Evolutionary conservation across 1,284 basidiomycete genomes (phyloP), one percentile per base, ranked within the genome.

Genomic region (Athelia psychrophila): DNA sequence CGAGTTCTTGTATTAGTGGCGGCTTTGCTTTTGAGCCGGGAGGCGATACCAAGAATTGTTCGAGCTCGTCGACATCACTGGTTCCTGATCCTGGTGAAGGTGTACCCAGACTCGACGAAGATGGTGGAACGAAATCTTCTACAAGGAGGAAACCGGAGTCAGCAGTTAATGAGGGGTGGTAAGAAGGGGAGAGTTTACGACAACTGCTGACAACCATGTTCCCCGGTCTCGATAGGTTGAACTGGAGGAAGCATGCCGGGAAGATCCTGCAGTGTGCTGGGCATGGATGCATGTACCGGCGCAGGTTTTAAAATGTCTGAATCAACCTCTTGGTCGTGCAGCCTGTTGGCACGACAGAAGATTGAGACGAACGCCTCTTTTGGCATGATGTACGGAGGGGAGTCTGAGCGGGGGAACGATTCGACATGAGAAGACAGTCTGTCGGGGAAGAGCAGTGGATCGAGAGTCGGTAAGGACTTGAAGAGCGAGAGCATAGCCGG

Each of bases 131-230:
- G 22, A 65, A 70, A 53, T 61, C 64, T 51, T 58, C 51, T 60
- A 48, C 47, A 20, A 13, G 23, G 61, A 47, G 1, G 59, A 55
- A 16, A 53, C 65, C n/a, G n/a, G n/a, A 62, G 44, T 44, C 46
- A 52, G 13, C 27, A 51, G 22, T 50, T 20, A 36, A 49, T 47
- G 36, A 5, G 16, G n/a, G n/a, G n/a, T n/a, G 8, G 44, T 24
- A n/a, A 40, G 36, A 36, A 23, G 47, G 6, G 27, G 22, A 49
- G 33, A 35, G 19, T 49, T 38, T 59, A 86, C 84, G 61, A 81
- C 81, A 83, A n/a, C 83, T 83, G 59, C 79, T 71, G 2, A 84
- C 74, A 25, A 83, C 60, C 74, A 6, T 65, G 66, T 23, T 77
- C 76, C 36, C 67, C 57, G 45, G 74, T 64, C 19, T 70, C 67